These are phyloP conservation scores for Chlamydomonas eustigma DNA, from an alignment of 139 green algal genomes.

Conservation along the genomic window DNA sequence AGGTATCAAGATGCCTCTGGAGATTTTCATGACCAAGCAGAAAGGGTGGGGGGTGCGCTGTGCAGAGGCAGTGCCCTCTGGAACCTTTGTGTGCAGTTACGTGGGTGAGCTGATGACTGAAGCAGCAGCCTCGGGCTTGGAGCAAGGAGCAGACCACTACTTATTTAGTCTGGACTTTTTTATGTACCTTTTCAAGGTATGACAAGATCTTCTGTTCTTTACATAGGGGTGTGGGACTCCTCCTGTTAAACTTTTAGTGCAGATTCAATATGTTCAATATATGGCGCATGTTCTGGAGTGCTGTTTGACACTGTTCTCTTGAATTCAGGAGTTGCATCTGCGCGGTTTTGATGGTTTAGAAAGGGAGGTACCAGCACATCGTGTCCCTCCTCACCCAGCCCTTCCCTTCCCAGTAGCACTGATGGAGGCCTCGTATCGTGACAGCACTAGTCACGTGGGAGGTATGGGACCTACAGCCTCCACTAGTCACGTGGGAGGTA, in stretches of 20 bases:
- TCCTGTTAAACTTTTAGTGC: not conserved
- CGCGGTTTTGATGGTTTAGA: not conserved
- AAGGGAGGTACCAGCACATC: not conserved
- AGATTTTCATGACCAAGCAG: slow-evolving; percentile 60
- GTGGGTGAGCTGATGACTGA: slow-evolving; percentile 50
- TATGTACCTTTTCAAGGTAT: not conserved
- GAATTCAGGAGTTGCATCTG: not conserved
- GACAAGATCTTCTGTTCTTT: too few species aligned
- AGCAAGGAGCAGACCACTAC: slow-evolving; percentile 35
- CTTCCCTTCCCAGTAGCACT: not conserved
- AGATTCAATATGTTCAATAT: not conserved
- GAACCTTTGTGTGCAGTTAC: slow-evolving; percentile 55
- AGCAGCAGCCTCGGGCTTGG: slow-evolving; percentile 28
- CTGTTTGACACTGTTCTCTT: not conserved
- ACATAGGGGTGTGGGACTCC: too few species aligned
- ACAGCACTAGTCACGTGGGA: not conserved
- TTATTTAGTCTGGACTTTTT: slow-evolving; percentile 44
- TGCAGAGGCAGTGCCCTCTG: slow-evolving; percentile 30
- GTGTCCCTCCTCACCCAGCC: not conserved
- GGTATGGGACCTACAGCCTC: not conserved
- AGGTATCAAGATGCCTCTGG: slow-evolving; percentile 52
- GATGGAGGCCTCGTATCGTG: not conserved
- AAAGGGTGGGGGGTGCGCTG: slow-evolving; percentile 66
- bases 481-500: not conserved
- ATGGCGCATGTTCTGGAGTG: not conserved